Evolutionary conservation across 1,284 basidiomycete species (phyloP).

Genomic region (Limonomyces culmigenus): DNA sequence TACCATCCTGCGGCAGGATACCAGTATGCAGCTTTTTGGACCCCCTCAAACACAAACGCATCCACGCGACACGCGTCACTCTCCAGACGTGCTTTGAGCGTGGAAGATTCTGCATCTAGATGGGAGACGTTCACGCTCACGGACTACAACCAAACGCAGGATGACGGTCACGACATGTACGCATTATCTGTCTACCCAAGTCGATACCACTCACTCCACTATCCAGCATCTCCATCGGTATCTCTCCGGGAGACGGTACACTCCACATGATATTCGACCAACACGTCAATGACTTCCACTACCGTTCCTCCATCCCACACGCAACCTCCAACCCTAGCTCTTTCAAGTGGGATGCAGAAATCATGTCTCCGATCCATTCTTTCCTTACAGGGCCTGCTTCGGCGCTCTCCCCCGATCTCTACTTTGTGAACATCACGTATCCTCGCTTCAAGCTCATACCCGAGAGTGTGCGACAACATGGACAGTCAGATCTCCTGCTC

Average conservation of each 20-base stretch:
- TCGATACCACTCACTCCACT: neutral
- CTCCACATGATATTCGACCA: constrained; percentile 25
- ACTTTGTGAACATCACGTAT: constrained; percentile 23
- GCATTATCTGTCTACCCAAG: constrained; percentile 2
- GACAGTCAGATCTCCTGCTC: constrained; percentile 16
- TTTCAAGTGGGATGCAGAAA: constrained; percentile 11
- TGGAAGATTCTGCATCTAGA: too few relatives aligned
- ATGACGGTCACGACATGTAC: constrained; percentile 25
- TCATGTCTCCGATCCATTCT: constrained; percentile 15
- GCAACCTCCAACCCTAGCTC: constrained; percentile 15
- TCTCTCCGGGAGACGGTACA: constrained; percentile 22
- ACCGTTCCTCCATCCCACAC: constrained; percentile 18
- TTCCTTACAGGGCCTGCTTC: constrained; percentile 17
- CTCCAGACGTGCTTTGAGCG: constrained; percentile 13
- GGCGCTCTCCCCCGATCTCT: constrained; percentile 15
- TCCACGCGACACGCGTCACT: constrained; percentile 19
- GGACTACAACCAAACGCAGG: constrained; percentile 23
- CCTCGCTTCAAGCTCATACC: constrained; percentile 20
- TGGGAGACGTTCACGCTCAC: constrained; percentile 21
- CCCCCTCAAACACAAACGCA: constrained; percentile 13
- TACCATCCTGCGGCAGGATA: constrained; percentile 16
- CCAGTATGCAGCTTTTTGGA: constrained; percentile 24
- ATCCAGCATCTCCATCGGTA: constrained; percentile 21
- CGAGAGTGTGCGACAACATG: constrained; percentile 1
- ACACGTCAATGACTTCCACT: constrained; percentile 23